phyloP scores from a whole-genome alignment of 345 rosid genomes.

The Fremontodendron californicum region DNA sequence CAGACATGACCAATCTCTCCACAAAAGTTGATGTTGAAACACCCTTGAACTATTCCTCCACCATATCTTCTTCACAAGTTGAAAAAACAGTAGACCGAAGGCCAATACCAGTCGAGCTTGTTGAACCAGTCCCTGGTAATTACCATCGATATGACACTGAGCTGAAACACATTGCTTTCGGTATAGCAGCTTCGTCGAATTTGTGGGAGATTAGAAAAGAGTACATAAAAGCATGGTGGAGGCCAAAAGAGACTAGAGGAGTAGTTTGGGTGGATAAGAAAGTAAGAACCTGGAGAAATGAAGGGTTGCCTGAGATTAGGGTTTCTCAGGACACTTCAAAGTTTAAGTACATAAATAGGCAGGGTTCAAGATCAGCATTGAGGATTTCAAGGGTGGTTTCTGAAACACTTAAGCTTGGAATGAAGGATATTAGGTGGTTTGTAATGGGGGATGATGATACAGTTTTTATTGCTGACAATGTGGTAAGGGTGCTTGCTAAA shows the following conservation, averaged over 20 bases:
- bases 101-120: background rate
- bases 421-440: conserved; percentile 71
- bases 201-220: conserved; percentile 73
- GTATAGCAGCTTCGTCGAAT: conserved; percentile 66
- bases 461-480: conserved; percentile 60
- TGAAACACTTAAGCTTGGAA: conserved; percentile 58
- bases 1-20: conserved; percentile 12
- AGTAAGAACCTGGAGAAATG: conserved; percentile 36
- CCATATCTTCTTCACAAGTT: conserved; percentile 10
- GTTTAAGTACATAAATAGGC: conserved; percentile 61
- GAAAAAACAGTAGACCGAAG: background rate
- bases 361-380: conserved; percentile 67
- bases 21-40: conserved; percentile 3
- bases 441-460: conserved; percentile 93
- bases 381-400: conserved; percentile 75
- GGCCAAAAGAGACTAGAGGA: conserved; percentile 62
- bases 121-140: conserved; percentile 10
- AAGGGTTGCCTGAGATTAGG: conserved; percentile 57
- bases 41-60: background rate
- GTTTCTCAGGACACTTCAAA: conserved; percentile 57
- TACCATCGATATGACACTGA: conserved; percentile 36
- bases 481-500: conserved; percentile 52
- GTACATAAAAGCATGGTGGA: conserved; percentile 83
- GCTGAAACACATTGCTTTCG: conserved; percentile 64
- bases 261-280: conserved; percentile 67